These are phyloP conservation scores for Claviceps humidiphila DNA, from an alignment of 2,329 filamentous ascomycete genomes.

Conservation along the genomic window DNA sequence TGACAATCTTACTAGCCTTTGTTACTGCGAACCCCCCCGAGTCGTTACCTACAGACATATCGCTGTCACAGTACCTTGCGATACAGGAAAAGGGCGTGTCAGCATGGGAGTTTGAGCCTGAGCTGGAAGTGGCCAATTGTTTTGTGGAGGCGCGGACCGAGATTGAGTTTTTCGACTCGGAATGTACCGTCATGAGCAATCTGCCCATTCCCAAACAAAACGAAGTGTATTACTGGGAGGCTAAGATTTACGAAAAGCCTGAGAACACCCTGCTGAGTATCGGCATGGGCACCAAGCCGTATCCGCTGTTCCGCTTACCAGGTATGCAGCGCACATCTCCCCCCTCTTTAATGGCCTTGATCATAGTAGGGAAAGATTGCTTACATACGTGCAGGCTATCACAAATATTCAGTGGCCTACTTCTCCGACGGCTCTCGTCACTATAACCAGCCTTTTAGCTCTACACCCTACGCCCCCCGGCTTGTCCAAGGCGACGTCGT, in stretches of 20 bases:
- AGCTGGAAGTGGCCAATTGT: constrained; percentile 95
- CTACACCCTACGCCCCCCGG: constrained; percentile 67
- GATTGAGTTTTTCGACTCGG: constrained; percentile 97
- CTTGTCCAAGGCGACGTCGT: constrained; percentile 92
- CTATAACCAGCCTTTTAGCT: constrained; percentile 81
- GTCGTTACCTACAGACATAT: constrained; percentile 92
- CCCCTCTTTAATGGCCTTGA: not conserved
- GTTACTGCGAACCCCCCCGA: constrained; percentile 89
- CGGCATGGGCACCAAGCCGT: constrained; percentile 92
- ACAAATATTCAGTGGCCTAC: constrained; percentile 88
- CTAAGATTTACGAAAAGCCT: constrained; percentile 96
- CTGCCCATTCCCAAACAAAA: constrained; percentile 96
- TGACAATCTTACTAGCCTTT: constrained; percentile 52
- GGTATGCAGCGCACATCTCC: constrained; percentile 40
- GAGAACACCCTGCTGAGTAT: constrained; percentile 78
- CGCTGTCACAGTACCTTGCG: constrained; percentile 88
- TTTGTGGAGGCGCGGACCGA: constrained; percentile 95
- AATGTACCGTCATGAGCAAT: constrained; percentile 95
- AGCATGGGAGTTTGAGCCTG: constrained; percentile 98
- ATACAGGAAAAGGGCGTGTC: constrained; percentile 99
- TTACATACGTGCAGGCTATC: constrained; percentile 44
- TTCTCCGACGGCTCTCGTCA: constrained; percentile 75
- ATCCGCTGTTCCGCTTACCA: constrained; percentile 84
- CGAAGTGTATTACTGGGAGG: constrained; percentile 99
- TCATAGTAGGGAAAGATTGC: not conserved